phyloP scores from a whole-genome alignment of 805 yeast genomes.

The Saccharomycopsis synnaedendra region DNA sequence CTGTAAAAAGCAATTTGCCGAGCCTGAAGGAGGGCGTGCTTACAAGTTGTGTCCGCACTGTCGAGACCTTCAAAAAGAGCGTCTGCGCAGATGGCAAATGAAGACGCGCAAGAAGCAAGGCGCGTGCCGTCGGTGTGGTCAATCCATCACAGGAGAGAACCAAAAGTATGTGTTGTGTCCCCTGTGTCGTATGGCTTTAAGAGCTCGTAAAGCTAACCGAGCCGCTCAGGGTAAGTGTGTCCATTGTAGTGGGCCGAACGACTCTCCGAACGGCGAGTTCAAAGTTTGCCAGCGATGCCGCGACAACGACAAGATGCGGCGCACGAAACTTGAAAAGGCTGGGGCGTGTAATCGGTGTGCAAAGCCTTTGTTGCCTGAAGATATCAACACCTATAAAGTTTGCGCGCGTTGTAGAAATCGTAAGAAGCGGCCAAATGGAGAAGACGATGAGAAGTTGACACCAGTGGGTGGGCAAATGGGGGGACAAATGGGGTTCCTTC shows the following conservation, averaged over 20 bases:
- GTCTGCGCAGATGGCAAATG: slow-evolving; percentile 55
- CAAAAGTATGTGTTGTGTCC: slow-evolving; percentile 49
- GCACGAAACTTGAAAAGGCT: slow-evolving; percentile 42
- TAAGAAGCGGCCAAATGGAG: slow-evolving; percentile 28
- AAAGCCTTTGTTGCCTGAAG: slow-evolving; percentile 31
- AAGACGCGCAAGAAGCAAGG: slow-evolving; percentile 49
- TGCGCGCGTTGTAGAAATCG: slow-evolving; percentile 42
- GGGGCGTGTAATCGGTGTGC: slow-evolving; percentile 61
- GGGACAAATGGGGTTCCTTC: neutral
- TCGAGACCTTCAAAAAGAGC: slow-evolving; percentile 48
- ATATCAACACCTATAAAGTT: slow-evolving; percentile 42
- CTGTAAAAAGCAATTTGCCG: slow-evolving; percentile 50
- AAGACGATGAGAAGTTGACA: neutral
- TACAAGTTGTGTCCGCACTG: slow-evolving; percentile 55
- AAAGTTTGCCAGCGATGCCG: slow-evolving; percentile 61
- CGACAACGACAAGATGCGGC: slow-evolving; percentile 45
- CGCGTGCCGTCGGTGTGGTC: slow-evolving; percentile 56
- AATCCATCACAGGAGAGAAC: slow-evolving; percentile 37
- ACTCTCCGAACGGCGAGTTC: slow-evolving; percentile 31
- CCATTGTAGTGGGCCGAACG: slow-evolving; percentile 53
- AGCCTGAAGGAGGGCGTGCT: slow-evolving; percentile 29
- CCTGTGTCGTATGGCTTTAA: slow-evolving; percentile 41
- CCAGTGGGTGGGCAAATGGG: neutral
- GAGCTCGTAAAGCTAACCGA: slow-evolving; percentile 45
- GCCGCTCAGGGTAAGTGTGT: slow-evolving; percentile 58